Base-by-base conservation (phyloP, 352 stramenopile species). In the Pythium diclinum region DNA sequence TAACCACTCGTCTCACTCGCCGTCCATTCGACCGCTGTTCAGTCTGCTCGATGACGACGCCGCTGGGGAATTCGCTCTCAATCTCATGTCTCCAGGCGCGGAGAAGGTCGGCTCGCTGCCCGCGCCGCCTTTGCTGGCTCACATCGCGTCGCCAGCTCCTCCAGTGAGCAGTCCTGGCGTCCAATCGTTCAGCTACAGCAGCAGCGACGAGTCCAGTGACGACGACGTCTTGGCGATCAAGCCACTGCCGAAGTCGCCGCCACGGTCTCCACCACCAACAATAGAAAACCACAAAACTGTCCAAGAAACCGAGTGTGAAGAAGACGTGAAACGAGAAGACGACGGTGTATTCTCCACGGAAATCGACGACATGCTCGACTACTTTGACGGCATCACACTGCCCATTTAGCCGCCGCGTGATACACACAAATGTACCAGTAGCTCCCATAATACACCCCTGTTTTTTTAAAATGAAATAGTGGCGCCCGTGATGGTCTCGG, bases 291-390 rank as follows among this genome's bases (percentile, higher is more conserved):
- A 19, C 47, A 58, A 40, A 5, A 2, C 16, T 6, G 16, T 21
- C 14, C 6, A 64, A 56, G 42, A 46, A 56, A 56, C n/a, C 17
- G 3, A 21, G 48, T 28, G 66, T 73, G 21, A 69, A 58, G 40
- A 74, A 61, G 56, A 77, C 56, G 38, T 73, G 63, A 28, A 49
- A 11, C 32, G 46, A 19, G 6, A 32, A 61, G 48, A 65, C 32
- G 30, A 40, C n/a, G 34, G 38, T 33, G 34, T 4, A 19, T 49
- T 65, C 48, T 48, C 65, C 34, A 62, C 57, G 54, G 77, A 86
- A 46, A 88, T 91, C 42, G 83, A 89, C 73, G 79, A 87, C 46
- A 78, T 92, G 73, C 72, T 88, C 48, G 83, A 90, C 62, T 92
- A 87, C 70, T 90, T 90, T 69, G 77, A 90, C 64, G 72, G 71